Conservation (phyloP, 2,329 filamentous ascomycete genomes). For the Kalaharituber pfeilii region DNA sequence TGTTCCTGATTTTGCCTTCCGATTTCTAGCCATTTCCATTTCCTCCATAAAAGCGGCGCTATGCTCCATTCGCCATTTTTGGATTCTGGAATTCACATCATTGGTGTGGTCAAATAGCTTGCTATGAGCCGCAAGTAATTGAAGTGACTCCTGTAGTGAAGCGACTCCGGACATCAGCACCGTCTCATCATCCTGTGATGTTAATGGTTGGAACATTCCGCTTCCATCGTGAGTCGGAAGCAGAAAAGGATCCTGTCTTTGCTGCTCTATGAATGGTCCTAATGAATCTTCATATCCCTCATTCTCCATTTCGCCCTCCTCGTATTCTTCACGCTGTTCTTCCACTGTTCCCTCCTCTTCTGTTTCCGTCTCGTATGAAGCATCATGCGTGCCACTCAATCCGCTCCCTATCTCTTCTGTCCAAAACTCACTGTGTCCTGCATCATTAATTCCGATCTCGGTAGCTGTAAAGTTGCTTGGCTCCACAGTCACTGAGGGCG, state of each 20-base stretch:
- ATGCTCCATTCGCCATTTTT: constrained; percentile 82
- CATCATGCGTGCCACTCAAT: constrained; percentile 52
- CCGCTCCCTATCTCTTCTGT: constrained; percentile 63
- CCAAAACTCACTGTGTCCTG: constrained; percentile 50
- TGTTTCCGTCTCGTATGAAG: constrained; percentile 35
- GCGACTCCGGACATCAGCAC: constrained; percentile 35
- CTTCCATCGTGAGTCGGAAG: constrained; percentile 87
- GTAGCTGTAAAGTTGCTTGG: constrained; percentile 42
- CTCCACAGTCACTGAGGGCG: constrained; percentile 44
- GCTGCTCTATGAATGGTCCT: constrained; percentile 28
- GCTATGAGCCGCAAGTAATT: constrained; percentile 35
- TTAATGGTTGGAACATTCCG: constrained; percentile 50
- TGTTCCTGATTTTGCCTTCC: constrained; percentile 30
- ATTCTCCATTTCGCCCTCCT: constrained; percentile 19
- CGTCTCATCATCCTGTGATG: constrained; percentile 1
- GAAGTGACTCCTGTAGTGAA: constrained; percentile 42
- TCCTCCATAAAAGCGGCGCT: constrained; percentile 71
- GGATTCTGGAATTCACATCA: constrained; percentile 67
- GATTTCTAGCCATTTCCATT: constrained; percentile 68
- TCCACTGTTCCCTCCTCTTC: constrained; percentile 33
- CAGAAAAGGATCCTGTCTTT: constrained; percentile 41
- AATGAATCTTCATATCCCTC: constrained; percentile 29
- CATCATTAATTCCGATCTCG: constrained; percentile 48
- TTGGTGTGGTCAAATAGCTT: constrained; percentile 38
- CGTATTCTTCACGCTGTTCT: too few relatives aligned